Evolutionary conservation across 768 basidiomycete genomes (phyloP), one percentile per base, ranked within the genome.

Genomic region (Panaeolus cyanescens): DNA sequence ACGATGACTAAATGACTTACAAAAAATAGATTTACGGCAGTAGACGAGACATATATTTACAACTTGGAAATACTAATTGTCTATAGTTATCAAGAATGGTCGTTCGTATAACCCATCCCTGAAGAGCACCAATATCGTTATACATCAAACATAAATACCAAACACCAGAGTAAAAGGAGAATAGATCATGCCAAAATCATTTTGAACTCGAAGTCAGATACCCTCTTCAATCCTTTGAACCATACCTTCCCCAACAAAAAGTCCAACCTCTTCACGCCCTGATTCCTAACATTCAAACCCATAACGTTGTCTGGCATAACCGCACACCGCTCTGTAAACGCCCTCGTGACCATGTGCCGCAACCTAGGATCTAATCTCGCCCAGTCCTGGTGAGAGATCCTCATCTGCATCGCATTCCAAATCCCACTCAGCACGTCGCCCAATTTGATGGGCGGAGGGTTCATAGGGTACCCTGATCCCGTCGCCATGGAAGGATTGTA

Each of bases 201-300:
- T 64, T 70, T 78, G 61, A 82, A 61, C n/a, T 70, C 66, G 2
- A 73, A 73, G 32, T 82, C 77, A 3, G 75, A 77, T 37, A 70
- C 74, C 63, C 79, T 74, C 6, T 78, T 73, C 53, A 87, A 60
- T 17, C 86, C 86, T 61, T 77, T 79, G 70, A 87, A 81, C 65
- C 70, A 75, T 2, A 76, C 75, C 56, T 75, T 79, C 7, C 79
- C 81, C 50, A 74, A 59, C 63, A 88, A 72, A 70, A 83, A 88
- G 74, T 90, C 88, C 3, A 89, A 77, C 60, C 84, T 77, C 73
- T 83, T 86, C 17, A 89, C 79, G 0, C 85, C 86, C 71, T 83
- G 80, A 13, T 71, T 75, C 62, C 76, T 68, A 69, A 83, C 13
- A 50, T 28, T 50, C 45, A 50, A 77, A 33, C 73, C 70, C 34